Evolutionary conservation across 371 early-diverging fungal species (phyloP).

Genomic region (Rhizopus stolonifer): DNA sequence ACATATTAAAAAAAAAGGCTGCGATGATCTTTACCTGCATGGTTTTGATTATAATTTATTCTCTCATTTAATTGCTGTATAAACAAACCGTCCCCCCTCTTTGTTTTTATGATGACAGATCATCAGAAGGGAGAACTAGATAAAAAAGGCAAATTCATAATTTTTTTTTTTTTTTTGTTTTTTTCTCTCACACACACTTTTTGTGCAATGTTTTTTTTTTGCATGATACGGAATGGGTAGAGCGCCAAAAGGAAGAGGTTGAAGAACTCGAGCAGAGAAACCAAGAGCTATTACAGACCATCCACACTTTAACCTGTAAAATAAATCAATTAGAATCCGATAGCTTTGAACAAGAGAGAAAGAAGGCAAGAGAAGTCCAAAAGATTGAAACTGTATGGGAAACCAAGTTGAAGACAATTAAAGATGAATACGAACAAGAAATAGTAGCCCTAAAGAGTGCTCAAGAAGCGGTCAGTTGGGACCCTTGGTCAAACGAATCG

Average conservation of each 20-base stretch:
- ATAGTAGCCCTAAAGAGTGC: background rate
- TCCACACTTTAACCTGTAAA: conserved; percentile 12
- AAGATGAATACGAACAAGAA: background rate
- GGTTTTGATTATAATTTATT: background rate
- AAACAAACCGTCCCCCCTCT: background rate
- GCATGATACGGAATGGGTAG: conserved; percentile 1
- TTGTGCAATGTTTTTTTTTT: conserved; percentile 3
- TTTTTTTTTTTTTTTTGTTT: background rate
- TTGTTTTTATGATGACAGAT: background rate
- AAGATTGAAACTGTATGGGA: background rate
- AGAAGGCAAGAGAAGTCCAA: background rate
- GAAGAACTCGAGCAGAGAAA: background rate
- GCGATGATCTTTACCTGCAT: background rate
- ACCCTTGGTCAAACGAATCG: no score
- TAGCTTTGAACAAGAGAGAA: background rate
- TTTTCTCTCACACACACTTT: background rate
- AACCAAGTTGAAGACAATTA: background rate
- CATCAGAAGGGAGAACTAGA: background rate
- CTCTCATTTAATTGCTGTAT: background rate
- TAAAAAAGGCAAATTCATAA: background rate
- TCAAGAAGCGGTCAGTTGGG: no score
- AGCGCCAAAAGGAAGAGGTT: background rate
- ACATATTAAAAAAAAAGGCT: background rate
- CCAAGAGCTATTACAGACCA: conserved; percentile 2
- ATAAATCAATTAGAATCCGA: background rate